phyloP scores from a whole-genome alignment of 805 yeast genomes.

The Myxozyma monticola region DNA sequence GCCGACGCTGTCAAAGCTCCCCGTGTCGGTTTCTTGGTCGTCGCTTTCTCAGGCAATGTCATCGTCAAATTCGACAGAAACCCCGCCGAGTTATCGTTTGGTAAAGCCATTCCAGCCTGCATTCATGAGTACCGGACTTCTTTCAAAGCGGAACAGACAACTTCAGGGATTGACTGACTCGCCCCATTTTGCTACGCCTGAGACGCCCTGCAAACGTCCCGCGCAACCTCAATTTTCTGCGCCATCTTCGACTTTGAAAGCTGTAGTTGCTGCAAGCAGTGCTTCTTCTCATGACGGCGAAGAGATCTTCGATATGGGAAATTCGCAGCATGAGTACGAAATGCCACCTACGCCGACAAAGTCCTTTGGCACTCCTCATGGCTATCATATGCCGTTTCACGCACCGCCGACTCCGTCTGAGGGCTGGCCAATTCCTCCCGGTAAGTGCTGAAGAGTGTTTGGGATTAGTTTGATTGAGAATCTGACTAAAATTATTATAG shows the following conservation, averaged over 20 bases:
- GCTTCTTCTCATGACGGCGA: slow-evolving; percentile 3
- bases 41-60: slow-evolving; percentile 16
- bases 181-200: slow-evolving; percentile 50
- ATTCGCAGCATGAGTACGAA: slow-evolving; percentile 19
- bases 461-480: not conserved
- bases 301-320: slow-evolving; percentile 10
- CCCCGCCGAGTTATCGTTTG: slow-evolving; percentile 62
- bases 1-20: slow-evolving; percentile 14
- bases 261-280: not conserved
- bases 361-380: slow-evolving; percentile 13
- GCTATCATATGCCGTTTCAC: not conserved
- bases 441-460: not conserved
- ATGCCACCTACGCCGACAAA: slow-evolving; percentile 50
- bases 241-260: slow-evolving; percentile 27
- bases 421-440: slow-evolving; percentile 9
- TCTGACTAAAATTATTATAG: slow-evolving; percentile 1
- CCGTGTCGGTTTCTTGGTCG: slow-evolving; percentile 18
- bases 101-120: slow-evolving; percentile 87
- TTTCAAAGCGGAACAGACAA: slow-evolving; percentile 58
- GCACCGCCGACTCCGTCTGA: slow-evolving; percentile 5
- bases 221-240: slow-evolving; percentile 25
- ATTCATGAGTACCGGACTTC: slow-evolving; percentile 70
- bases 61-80: slow-evolving; percentile 35
- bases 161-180: slow-evolving; percentile 34
- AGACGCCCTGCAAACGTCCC: slow-evolving; percentile 62